Percentiles rank a stretch among this genome's conserved stretches.
These are phyloP conservation scores for Tetradesmus lagerheimii DNA, from an alignment of 139 green algal genomes.

Conservation along the genomic window DNA sequence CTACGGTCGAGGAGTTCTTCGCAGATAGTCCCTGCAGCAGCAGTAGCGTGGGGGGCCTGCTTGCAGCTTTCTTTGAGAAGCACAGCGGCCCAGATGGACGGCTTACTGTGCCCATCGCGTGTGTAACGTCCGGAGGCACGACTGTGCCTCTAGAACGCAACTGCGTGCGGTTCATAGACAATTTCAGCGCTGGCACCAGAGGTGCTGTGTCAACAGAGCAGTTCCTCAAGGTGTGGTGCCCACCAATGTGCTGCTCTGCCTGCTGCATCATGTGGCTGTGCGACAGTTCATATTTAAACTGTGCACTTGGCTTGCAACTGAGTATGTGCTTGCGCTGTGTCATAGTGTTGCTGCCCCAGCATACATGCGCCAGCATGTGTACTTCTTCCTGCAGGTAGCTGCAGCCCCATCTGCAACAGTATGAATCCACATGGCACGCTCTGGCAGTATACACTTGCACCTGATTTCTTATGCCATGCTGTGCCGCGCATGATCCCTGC, in stretches of 20 bases:
- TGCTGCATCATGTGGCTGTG: too few relatives aligned
- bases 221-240: slow-evolving; percentile 72
- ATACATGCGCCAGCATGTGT: too few relatives aligned
- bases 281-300: too few relatives aligned
- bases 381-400: too few relatives aligned
- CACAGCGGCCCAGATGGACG: not conserved
- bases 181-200: slow-evolving; percentile 93
- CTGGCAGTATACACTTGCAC: too few relatives aligned
- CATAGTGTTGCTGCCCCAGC: too few relatives aligned
- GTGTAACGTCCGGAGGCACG: slow-evolving; percentile 96
- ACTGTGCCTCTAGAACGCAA: slow-evolving; percentile 95
- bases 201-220: slow-evolving; percentile 91
- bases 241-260: not conserved
- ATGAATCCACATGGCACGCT: too few relatives aligned
- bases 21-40: slow-evolving; percentile 13
- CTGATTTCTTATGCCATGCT: too few relatives aligned
- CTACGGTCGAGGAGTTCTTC: slow-evolving; percentile 27
- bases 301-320: too few relatives aligned
- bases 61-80: not conserved
- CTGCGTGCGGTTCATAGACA: slow-evolving; percentile 99
- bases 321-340: too few relatives aligned
- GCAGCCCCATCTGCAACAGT: too few relatives aligned
- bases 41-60: not conserved
- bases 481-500: too few relatives aligned
- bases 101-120: slow-evolving; percentile 58